Base-by-base conservation (phyloP, 768 basidiomycete species). In the Leccinum obscurum region DNA sequence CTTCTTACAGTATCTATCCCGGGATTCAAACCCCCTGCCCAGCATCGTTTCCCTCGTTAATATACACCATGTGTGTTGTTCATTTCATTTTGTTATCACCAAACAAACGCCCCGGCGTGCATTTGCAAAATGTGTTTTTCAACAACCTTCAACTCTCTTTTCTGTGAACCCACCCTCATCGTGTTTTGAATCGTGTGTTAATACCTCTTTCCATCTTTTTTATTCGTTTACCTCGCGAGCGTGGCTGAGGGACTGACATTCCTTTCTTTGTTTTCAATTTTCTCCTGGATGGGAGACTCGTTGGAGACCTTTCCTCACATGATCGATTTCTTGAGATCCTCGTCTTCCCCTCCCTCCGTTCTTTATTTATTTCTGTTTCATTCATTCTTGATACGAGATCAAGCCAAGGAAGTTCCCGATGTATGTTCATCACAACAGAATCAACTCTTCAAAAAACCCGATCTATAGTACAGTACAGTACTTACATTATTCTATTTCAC, bases 1-100 rank as follows among this genome's bases (percentile, higher is more conserved):
- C 41, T 44, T 44, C 4, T 28, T 52, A 66, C 22, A 20, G n/a
- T 65, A 66, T 62, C 54, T 65, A 66, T 32, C 41, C 30, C 34
- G 32, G 6, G 62, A 44, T 54, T 46, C 59, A 41, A 51, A 34
- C 15, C 24, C 22, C 9, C 14, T 22, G 22, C 26, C 46, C 46
- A 11, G 6, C 22, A 13, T 11, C 13, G 3, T 22, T 50, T 17
- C 15, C n/a, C 20, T 8, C 28, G 9, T 24, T 50, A 30, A 50
- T 58, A 20, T 24, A 8, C 14, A 14, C 17, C 26, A 6, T 59
- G 58, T 37, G 28, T 55, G 56, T 57, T 28, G 54, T 57, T 56
- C 39, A 17, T 39, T 41, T n/a, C 41, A 41, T 41, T 41, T 41
- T 41, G 41, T 41, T 41, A n/a, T 4, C n/a, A 44, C 41, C n/a